Evolutionary conservation across 1,284 basidiomycete genomes (phyloP).

Genomic region (Stygiomarasmius scandens): DNA sequence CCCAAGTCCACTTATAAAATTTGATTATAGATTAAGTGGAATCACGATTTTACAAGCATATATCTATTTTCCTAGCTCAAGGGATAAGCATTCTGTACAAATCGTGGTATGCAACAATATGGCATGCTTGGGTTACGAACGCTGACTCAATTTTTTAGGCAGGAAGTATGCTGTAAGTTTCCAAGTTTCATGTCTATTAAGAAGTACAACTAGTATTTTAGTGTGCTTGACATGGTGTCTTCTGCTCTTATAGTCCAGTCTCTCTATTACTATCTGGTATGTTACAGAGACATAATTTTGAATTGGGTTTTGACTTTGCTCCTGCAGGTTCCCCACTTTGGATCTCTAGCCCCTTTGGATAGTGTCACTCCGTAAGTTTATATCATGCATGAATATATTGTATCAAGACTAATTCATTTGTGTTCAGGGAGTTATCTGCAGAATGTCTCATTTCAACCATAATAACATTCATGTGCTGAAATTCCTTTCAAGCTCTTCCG

Average conservation of each 20-base stretch:
- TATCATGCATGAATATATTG: too few species aligned
- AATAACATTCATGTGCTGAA: constrained; percentile 40
- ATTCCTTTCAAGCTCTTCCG: not conserved
- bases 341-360: constrained; percentile 25
- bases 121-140: not conserved
- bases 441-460: constrained; percentile 41
- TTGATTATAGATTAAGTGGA: constrained; percentile 22
- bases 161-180: not conserved
- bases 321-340: constrained; percentile 26
- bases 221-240: constrained; percentile 27
- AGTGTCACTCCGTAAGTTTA: constrained; percentile 15
- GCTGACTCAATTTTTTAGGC: not conserved
- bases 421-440: constrained; percentile 33
- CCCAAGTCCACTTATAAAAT: too few species aligned
- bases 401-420: not conserved
- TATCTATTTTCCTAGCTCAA: constrained; percentile 28
- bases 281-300: not conserved
- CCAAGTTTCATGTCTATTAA: too few species aligned
- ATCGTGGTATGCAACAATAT: constrained; percentile 7
- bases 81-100: constrained; percentile 16
- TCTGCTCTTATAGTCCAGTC: constrained; percentile 29
- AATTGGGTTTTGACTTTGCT: not conserved
- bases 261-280: constrained; percentile 29
- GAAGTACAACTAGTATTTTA: constrained; percentile 12
- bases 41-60: constrained; percentile 32